Conservation (phyloP, 495 filamentous ascomycete species). For the Rostrohypoxylon terebratum region DNA sequence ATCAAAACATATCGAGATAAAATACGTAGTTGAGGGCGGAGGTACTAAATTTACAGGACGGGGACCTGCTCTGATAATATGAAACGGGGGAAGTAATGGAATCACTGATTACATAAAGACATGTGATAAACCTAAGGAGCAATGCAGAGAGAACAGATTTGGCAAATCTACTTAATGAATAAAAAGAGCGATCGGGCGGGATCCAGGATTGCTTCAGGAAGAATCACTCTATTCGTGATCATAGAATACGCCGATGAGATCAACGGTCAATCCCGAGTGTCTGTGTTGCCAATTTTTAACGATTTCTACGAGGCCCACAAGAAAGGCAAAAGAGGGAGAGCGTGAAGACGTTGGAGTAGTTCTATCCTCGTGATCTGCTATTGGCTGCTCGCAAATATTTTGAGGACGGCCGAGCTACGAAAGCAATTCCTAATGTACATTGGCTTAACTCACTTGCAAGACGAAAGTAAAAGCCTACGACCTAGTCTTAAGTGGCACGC, state of each 20-base stretch:
- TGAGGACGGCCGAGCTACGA: not conserved
- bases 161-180: too few relatives aligned
- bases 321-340: not conserved
- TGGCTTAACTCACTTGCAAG: not conserved
- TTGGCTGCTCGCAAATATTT: not conserved
- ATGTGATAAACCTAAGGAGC: slow-evolving; percentile 26
- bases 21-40: too few relatives aligned
- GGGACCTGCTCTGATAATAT: slow-evolving; percentile 36
- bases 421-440: not conserved
- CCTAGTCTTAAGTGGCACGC: slow-evolving; percentile 2
- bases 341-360: not conserved
- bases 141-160: slow-evolving; percentile 28
- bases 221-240: not conserved
- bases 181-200: not conserved
- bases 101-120: too few relatives aligned
- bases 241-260: not conserved
- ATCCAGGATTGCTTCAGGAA: not conserved
- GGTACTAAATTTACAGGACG: too few relatives aligned
- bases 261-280: not conserved
- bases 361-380: not conserved
- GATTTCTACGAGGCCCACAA: not conserved
- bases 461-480: not conserved
- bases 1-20: not conserved
- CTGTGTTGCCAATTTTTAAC: not conserved
- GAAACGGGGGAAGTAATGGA: too few relatives aligned